Evolutionary conservation across 768 basidiomycete species (phyloP), one percentile per base, ranked within the genome.

Genomic region (Xerocomellus amylosporus): DNA sequence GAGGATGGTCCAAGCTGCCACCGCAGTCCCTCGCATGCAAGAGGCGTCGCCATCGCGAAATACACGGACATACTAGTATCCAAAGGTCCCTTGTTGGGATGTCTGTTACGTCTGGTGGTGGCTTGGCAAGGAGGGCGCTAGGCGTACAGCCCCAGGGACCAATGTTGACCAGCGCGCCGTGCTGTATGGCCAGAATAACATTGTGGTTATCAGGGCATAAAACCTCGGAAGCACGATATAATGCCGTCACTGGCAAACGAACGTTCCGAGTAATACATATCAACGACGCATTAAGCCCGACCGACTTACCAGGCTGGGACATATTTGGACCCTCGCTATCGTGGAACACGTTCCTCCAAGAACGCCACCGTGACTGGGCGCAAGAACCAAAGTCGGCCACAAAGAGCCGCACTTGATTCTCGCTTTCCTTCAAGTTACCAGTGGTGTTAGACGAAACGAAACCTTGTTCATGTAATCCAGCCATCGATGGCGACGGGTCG

Each of bases 231-330:
- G 41, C 10, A 43, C 15, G 24, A 31, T 19, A 33, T 36, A 31
- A 58, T 58, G 63, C 63, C 60, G 63, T 53, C n/a, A n/a, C n/a
- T n/a, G n/a, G n/a, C n/a, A 49, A 12, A 8, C 39, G 28, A n/a
- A 5, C 44, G 19, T 33, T 33, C 34, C 22, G 40, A 37, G 43
- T 40, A 38, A 22, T 28, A 30, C 42, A 30, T 4, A 40, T 4
- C 41, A 31, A 31, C 26, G 5, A 39, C 36, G 3, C 50, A 37
- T 31, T 30, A 61, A 39, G 47, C 22, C 30, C 41, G 41, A 22
- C 24, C 39, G 38, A 36, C 33, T 24, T 40, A n/a, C 13, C 19
- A 36, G 34, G 9, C n/a, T 20, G 45, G 45, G 37, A 24, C 41
- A 54, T 40, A 31, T 50, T 24, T 41, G 51, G 19, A 36, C 40